phyloP scores from a whole-genome alignment of 352 stramenopile genomes.

The Pythium folliculosum region DNA sequence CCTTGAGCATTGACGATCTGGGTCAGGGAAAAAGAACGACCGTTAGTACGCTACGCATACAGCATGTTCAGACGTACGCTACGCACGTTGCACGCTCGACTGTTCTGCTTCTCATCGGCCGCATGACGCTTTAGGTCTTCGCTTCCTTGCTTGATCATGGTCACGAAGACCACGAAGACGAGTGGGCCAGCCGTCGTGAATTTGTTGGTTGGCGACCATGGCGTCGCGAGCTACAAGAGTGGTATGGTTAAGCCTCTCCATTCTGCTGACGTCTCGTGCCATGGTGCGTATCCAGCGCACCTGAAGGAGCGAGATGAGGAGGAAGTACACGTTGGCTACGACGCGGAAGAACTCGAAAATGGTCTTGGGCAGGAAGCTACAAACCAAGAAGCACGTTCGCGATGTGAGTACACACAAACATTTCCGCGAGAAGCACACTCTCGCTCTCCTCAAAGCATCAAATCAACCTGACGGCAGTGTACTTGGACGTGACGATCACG shows the following conservation, averaged over 20 bases:
- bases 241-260: background rate
- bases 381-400: background rate
- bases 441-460: background rate
- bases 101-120: conserved; percentile 67
- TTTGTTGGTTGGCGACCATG: conserved; percentile 67
- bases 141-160: conserved; percentile 72
- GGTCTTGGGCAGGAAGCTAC: conserved; percentile 92
- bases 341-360: conserved; percentile 94
- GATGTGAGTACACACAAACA: background rate
- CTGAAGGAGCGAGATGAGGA: conserved; percentile 92
- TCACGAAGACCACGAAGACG: conserved; percentile 72
- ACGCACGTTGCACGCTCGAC: conserved; percentile 47
- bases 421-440: background rate
- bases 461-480: conserved; percentile 66
- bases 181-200: conserved; percentile 75
- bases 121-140: conserved; percentile 75
- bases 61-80: too few relatives aligned
- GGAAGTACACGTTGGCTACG: conserved; percentile 95
- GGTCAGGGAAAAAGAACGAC: too few relatives aligned
- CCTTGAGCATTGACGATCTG: conserved; percentile 52
- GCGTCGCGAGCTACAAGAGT: conserved; percentile 47
- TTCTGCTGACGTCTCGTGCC: background rate
- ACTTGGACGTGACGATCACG: conserved; percentile 90
- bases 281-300: conserved; percentile 12
- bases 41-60: background rate